Conservation (phyloP, 1,139 yeast genomes). For the Kluyveromyces marxianus region DNA sequence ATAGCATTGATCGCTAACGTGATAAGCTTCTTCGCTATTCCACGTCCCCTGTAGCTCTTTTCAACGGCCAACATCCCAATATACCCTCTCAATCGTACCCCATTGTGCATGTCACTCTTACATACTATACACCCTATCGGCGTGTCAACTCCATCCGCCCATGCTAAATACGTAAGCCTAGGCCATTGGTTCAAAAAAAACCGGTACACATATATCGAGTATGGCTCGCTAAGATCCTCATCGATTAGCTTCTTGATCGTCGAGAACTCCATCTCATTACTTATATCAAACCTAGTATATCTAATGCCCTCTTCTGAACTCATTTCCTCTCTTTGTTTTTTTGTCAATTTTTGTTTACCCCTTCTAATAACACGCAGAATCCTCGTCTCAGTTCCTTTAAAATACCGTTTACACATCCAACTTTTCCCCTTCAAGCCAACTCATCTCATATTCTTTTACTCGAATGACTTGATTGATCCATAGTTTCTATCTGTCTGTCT, state of each 20-base stretch:
- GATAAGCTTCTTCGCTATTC: slow-evolving; percentile 73
- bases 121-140: slow-evolving; percentile 80
- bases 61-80: slow-evolving; percentile 94
- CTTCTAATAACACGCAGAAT: no score
- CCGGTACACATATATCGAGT: slow-evolving; percentile 62
- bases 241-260: slow-evolving; percentile 42
- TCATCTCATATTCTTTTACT: no score
- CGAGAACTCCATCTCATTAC: slow-evolving; percentile 25
- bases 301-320: slow-evolving; percentile 12
- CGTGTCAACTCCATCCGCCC: slow-evolving; percentile 23
- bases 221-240: slow-evolving; percentile 62
- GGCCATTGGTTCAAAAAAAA: slow-evolving; percentile 70
- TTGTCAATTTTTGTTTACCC: background rate
- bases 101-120: slow-evolving; percentile 72
- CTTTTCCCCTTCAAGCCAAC: no score
- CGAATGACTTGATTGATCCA: no score
- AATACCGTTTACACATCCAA: no score
- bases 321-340: no score
- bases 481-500: no score
- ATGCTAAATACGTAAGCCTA: slow-evolving; percentile 47
- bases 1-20: slow-evolving; percentile 57
- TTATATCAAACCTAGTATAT: slow-evolving; percentile 23
- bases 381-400: no score
- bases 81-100: slow-evolving; percentile 70
- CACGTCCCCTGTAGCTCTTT: slow-evolving; percentile 60